phyloP scores from a whole-genome alignment of 352 stramenopile genomes.

The Globisporangium polare region DNA sequence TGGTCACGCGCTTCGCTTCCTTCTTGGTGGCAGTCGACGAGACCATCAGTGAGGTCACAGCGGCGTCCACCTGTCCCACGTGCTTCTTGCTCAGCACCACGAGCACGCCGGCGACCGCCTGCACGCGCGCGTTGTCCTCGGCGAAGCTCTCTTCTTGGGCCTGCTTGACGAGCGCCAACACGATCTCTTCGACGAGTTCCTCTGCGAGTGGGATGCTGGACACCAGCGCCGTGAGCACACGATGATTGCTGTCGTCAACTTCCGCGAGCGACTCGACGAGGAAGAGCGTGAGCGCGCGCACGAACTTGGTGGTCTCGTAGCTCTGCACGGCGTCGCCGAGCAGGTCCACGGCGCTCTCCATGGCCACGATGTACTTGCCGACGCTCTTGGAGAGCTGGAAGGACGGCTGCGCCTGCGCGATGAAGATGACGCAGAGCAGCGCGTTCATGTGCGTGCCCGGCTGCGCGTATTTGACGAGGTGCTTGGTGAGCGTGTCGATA shows the following conservation, averaged over 20 bases:
- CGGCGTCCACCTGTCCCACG: conserved; percentile 44
- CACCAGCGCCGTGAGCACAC: conserved; percentile 39
- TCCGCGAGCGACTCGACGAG: conserved; percentile 40
- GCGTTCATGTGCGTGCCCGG: conserved; percentile 65
- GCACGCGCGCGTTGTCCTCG: conserved; percentile 29
- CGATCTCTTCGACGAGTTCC: conserved; percentile 45
- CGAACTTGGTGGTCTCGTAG: conserved; percentile 76
- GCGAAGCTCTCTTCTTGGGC: conserved; percentile 41
- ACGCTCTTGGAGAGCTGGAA: conserved; percentile 50
- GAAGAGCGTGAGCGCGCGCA: conserved; percentile 49
- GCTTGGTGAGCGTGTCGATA: conserved; percentile 66
- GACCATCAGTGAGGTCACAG: conserved; percentile 26
- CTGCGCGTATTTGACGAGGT: conserved; percentile 73
- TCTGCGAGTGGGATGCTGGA: conserved; percentile 39
- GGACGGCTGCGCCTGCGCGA: conserved; percentile 68
- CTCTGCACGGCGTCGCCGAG: conserved; percentile 52
- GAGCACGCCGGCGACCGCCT: conserved; percentile 40
- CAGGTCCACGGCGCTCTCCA: conserved; percentile 66
- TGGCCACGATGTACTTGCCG: conserved; percentile 62
- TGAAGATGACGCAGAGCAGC: conserved; percentile 69
- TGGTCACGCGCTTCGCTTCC: conserved; percentile 44
- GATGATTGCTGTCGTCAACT: conserved; percentile 32
- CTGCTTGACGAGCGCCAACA: conserved; percentile 40
- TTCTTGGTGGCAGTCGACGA: conserved; percentile 34
- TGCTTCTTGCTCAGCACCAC: conserved; percentile 60